phyloP scores from a whole-genome alignment of 2,329 filamentous ascomycete genomes.

The Metarhizium humberi region DNA sequence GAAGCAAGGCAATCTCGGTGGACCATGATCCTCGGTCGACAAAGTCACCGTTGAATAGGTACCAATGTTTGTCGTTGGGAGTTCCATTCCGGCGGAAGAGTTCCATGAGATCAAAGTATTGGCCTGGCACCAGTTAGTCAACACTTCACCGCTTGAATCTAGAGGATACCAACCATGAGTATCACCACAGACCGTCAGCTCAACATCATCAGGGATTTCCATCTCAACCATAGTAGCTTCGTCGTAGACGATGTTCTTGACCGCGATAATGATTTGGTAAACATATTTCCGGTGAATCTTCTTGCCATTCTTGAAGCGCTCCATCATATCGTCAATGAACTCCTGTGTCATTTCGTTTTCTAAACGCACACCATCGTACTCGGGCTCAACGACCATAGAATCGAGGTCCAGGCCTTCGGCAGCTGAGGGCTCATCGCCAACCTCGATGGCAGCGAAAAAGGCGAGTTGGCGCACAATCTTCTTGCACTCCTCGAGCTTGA shows the following conservation, averaged over 20 bases:
- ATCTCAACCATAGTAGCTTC: slow-evolving; percentile 97
- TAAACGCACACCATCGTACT: slow-evolving; percentile 77
- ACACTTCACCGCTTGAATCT: not conserved
- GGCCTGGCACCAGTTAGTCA: slow-evolving; percentile 42
- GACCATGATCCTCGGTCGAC: slow-evolving; percentile 98
- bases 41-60: slow-evolving; percentile 98
- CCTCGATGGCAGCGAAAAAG: slow-evolving; percentile 91
- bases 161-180: slow-evolving; percentile 65
- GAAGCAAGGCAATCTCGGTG: slow-evolving; percentile 84
- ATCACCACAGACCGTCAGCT: slow-evolving; percentile 91
- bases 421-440: slow-evolving; percentile 84
- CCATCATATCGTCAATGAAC: slow-evolving; percentile 95
- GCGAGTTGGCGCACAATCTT: slow-evolving; percentile 88
- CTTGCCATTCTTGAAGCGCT: slow-evolving; percentile 93
- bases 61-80: slow-evolving; percentile 79
- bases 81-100: slow-evolving; percentile 87
- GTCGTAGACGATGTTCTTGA: slow-evolving; percentile 81
- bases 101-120: slow-evolving; percentile 96
- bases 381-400: slow-evolving; percentile 69
- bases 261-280: slow-evolving; percentile 87
- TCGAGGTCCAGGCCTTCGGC: slow-evolving; percentile 85
- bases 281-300: slow-evolving; percentile 94
- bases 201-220: slow-evolving; percentile 64
- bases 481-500: slow-evolving; percentile 87
- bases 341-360: slow-evolving; percentile 85